Conservation (phyloP, 495 filamentous ascomycete species). For the Lasiosphaeria miniovina region DNA sequence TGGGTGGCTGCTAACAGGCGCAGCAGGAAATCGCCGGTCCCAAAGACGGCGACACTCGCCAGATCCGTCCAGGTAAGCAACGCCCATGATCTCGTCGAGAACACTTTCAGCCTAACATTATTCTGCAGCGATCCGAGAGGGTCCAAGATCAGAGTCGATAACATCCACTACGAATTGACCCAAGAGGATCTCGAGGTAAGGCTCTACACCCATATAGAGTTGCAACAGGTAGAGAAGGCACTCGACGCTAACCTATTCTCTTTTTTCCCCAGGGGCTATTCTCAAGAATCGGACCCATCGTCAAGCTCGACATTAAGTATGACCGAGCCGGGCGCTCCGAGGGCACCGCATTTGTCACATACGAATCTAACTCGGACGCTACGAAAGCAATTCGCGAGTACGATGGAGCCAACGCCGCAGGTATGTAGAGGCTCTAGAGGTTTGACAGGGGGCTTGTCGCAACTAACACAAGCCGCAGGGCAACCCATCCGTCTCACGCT, state of each 20-base stretch:
- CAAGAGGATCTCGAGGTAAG: constrained; percentile 80
- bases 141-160: constrained; percentile 80
- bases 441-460: not conserved
- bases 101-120: constrained; percentile 7
- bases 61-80: constrained; percentile 50
- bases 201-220: not conserved
- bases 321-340: constrained; percentile 89
- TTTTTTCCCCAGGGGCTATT: constrained; percentile 66
- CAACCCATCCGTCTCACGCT: constrained; percentile 83
- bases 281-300: constrained; percentile 68
- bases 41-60: constrained; percentile 44
- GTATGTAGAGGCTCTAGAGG: constrained; percentile 29
- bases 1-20: constrained; percentile 22
- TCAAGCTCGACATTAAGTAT: constrained; percentile 70
- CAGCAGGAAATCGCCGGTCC: constrained; percentile 32
- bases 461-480: constrained; percentile 35
- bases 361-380: constrained; percentile 65
- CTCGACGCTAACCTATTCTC: constrained; percentile 12
- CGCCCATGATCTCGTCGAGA: not conserved
- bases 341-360: constrained; percentile 82
- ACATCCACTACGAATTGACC: constrained; percentile 90
- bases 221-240: not conserved
- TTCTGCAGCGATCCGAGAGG: constrained; percentile 48
- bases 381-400: constrained; percentile 72
- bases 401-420: constrained; percentile 88